phyloP scores from a whole-genome alignment of 2,329 filamentous ascomycete species.

The Pestalotiopsis fici region DNA sequence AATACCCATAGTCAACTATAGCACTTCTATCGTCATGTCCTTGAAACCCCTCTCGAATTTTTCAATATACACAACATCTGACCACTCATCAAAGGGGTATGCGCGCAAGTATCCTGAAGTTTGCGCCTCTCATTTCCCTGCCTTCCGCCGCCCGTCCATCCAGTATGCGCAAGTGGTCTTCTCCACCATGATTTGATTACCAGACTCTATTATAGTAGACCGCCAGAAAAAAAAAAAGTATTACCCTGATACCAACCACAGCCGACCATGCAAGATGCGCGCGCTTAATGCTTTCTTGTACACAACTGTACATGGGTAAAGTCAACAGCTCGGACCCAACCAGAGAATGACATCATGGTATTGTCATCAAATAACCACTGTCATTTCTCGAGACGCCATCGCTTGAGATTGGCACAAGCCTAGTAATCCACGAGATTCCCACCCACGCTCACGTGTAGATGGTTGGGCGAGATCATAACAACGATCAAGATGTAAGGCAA shows the following conservation, averaged over 20 bases:
- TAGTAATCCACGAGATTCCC: not conserved
- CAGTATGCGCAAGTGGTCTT: not conserved
- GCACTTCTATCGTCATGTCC: not conserved
- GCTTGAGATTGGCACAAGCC: not conserved
- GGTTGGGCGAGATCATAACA: not conserved
- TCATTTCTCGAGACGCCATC: not conserved
- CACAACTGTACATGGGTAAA: not conserved
- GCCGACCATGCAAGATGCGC: constrained; percentile 4
- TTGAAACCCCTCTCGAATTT: not conserved
- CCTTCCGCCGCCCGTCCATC: not conserved
- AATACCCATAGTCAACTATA: not conserved
- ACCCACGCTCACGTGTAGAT: not conserved
- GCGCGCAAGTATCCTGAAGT: not conserved
- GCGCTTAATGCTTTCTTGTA: not conserved
- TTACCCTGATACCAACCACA: constrained; percentile 1
- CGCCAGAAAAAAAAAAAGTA: not conserved
- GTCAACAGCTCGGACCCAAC: not conserved
- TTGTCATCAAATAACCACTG: not conserved
- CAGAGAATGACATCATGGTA: not conserved
- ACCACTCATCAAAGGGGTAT: not conserved
- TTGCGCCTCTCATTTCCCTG: not conserved
- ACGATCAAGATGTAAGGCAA: not conserved
- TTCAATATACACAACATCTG: constrained; percentile 5
- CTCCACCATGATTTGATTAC: not conserved
- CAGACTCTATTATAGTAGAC: constrained; percentile 10